Conservation (phyloP, 2,329 filamentous ascomycete genomes). For the Graphiopsis chlorocephala region DNA sequence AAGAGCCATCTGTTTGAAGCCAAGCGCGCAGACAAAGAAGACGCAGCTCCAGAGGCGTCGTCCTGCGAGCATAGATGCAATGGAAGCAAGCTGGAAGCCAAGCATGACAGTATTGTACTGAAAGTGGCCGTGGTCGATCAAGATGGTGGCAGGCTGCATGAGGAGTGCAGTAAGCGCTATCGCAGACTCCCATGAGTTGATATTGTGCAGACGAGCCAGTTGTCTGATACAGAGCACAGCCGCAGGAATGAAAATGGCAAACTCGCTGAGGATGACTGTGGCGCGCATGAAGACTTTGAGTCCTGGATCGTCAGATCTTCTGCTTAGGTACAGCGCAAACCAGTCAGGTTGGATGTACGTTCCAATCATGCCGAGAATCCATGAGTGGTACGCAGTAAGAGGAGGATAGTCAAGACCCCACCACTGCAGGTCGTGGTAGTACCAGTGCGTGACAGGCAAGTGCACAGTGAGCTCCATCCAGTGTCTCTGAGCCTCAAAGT, state of each 20-base stretch:
- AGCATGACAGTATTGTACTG: constrained; percentile 99
- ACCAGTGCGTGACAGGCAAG: constrained; percentile 90
- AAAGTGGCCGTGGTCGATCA: constrained; percentile 94
- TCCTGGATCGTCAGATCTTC: constrained; percentile 72
- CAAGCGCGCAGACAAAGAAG: constrained; percentile 90
- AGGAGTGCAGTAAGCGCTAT: constrained; percentile 86
- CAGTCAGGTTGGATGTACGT: constrained; percentile 73
- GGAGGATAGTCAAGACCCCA: constrained; percentile 98
- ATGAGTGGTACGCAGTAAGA: constrained; percentile 96
- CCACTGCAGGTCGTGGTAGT: constrained; percentile 94
- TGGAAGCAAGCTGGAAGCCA: constrained; percentile 78
- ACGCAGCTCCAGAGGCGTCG: constrained; percentile 84
- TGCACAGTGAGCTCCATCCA: constrained; percentile 98
- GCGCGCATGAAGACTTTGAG: constrained; percentile 96
- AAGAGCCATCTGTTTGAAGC: constrained; percentile 98
- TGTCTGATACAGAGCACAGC: constrained; percentile 80
- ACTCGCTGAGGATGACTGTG: constrained; percentile 87
- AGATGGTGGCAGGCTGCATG: constrained; percentile 84
- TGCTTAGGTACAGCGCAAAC: constrained; percentile 82
- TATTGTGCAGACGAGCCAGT: constrained; percentile 70
- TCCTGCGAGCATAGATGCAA: constrained; percentile 84
- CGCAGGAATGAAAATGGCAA: constrained; percentile 83
- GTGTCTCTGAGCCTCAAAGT: constrained; percentile 96
- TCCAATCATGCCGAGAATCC: constrained; percentile 85
- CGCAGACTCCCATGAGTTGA: constrained; percentile 74